Conservation (phyloP, 2,329 filamentous ascomycete species). For the Talaromyces sp. region DNA sequence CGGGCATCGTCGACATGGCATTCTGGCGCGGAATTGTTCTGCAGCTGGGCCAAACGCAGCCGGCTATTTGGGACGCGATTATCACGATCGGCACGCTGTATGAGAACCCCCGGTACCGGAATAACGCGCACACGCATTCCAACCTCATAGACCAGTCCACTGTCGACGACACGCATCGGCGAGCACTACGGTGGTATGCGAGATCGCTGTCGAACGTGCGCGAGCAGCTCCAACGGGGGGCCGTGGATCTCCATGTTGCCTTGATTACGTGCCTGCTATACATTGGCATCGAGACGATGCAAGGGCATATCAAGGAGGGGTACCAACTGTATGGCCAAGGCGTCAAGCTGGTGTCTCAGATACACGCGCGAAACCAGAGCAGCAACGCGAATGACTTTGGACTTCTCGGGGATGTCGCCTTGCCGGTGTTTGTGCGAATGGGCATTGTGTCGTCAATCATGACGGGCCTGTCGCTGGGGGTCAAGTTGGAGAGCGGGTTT, state of each 20-base stretch:
- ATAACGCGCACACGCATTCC: neutral
- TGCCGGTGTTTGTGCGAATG: neutral
- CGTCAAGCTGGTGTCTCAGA: conserved; percentile 7
- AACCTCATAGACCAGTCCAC: neutral
- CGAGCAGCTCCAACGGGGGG: conserved; percentile 21
- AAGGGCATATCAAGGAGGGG: conserved; percentile 22
- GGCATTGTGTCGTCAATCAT: neutral
- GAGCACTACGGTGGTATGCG: conserved; percentile 22
- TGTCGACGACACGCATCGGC: neutral
- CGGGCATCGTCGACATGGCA: conserved; percentile 14
- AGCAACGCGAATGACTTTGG: neutral
- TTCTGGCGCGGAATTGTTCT: conserved; percentile 21
- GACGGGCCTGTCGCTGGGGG: neutral
- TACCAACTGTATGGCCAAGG: conserved; percentile 26
- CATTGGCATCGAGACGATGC: conserved; percentile 28
- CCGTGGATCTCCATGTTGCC: conserved; percentile 22
- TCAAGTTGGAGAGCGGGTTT: neutral
- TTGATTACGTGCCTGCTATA: conserved; percentile 29
- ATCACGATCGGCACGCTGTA: neutral
- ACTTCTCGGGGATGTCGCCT: neutral
- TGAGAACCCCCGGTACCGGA: neutral
- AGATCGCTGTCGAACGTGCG: conserved; percentile 25
- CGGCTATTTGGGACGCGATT: conserved; percentile 23
- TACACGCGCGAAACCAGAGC: neutral
- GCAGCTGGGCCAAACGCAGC: conserved; percentile 19